Evolutionary conservation across 192 early-diverging fungal genomes (phyloP).

Genomic region (Diversispora eburnea): DNA sequence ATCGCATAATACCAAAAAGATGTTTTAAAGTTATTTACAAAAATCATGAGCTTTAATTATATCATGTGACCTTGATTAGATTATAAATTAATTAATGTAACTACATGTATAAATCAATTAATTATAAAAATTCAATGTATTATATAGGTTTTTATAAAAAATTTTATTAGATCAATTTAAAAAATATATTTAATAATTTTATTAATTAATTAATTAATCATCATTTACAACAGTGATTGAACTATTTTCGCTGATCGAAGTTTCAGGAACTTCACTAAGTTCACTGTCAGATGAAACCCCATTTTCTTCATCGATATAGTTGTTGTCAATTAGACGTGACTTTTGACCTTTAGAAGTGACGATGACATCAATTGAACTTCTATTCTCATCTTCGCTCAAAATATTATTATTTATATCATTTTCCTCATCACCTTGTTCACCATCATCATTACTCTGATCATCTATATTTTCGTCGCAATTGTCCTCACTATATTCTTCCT

Average conservation of each 20-base stretch:
- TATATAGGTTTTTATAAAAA: too few species aligned
- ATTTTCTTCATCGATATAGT: slow-evolving; percentile 29
- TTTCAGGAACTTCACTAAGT: slow-evolving; percentile 15
- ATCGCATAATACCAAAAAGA: too few species aligned
- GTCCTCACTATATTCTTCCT: neutral
- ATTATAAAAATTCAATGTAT: too few species aligned
- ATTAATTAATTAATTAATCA: too few species aligned
- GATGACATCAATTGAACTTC: slow-evolving; percentile 36
- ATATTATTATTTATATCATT: slow-evolving; percentile 25
- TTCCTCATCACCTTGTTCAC: neutral
- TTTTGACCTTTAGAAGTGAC: slow-evolving; percentile 39
- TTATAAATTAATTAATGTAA: too few species aligned
- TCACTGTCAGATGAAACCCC: slow-evolving; percentile 9
- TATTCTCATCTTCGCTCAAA: slow-evolving; percentile 37
- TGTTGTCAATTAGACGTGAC: slow-evolving; percentile 36
- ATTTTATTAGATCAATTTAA: too few species aligned
- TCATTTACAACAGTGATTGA: neutral
- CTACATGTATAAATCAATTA: too few species aligned
- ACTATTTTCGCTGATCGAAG: neutral
- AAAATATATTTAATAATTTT: too few species aligned
- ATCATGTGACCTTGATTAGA: too few species aligned
- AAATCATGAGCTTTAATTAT: too few species aligned
- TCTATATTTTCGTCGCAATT: neutral
- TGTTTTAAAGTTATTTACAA: too few species aligned
- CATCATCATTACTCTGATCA: neutral